Percentiles rank a stretch among this genome's conserved stretches.
These are phyloP conservation scores for Marasmius fiardii DNA, from an alignment of 1,284 basidiomycete species.

Conservation along the genomic window DNA sequence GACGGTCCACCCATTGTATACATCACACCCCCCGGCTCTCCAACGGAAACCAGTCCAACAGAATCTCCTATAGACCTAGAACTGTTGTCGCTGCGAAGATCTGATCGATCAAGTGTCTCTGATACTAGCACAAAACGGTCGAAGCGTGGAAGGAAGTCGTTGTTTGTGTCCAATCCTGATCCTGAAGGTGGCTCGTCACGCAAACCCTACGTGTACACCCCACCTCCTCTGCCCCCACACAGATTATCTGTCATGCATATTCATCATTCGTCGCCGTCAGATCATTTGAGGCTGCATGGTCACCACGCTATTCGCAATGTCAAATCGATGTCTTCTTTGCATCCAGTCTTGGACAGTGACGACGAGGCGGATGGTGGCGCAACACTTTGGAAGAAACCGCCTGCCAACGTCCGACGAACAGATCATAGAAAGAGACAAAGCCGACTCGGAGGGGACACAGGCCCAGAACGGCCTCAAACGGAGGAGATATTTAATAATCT, in stretches of 20 bases:
- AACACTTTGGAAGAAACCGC: conserved; percentile 27
- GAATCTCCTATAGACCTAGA: conserved; percentile 12
- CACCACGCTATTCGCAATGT: not conserved
- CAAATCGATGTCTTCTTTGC: not conserved
- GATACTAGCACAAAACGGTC: conserved; percentile 22
- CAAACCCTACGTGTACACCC: conserved; percentile 24
- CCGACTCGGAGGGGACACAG: conserved; percentile 28
- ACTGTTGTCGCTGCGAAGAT: conserved; percentile 11
- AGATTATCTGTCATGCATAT: conserved; percentile 6
- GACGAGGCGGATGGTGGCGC: conserved; percentile 16
- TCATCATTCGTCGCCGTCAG: not conserved
- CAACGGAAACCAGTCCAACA: conserved; percentile 16
- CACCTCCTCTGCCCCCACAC: conserved; percentile 28
- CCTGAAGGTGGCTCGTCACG: conserved; percentile 14
- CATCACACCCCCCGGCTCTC: conserved; percentile 32
- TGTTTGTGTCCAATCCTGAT: conserved; percentile 29
- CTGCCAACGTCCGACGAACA: conserved; percentile 16
- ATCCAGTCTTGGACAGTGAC: conserved; percentile 23
- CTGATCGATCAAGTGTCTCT: conserved; percentile 20
- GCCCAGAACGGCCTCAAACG: conserved; percentile 77
- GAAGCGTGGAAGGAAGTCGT: conserved; percentile 17
- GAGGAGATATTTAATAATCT: conserved; percentile 86
- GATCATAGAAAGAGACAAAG: not conserved
- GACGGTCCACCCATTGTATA: conserved; percentile 31
- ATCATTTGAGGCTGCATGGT: not conserved